Evolutionary conservation across 1,284 basidiomycete species (phyloP).

Genomic region (Thelephora terrestris): DNA sequence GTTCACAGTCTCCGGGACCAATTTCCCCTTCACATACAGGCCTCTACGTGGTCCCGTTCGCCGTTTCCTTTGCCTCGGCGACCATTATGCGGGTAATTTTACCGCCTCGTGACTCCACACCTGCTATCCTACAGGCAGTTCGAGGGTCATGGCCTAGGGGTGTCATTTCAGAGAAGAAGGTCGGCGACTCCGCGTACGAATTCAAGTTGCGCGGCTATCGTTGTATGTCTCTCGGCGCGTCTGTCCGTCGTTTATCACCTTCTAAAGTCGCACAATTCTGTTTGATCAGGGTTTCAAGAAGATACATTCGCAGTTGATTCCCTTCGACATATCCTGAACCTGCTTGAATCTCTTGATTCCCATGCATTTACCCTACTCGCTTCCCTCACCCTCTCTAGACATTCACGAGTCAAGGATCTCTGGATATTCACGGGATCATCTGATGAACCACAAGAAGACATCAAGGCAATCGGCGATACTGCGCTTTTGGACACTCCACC

Average conservation of each 20-base stretch:
- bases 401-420: slow-evolving; percentile 63
- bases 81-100: slow-evolving; percentile 61
- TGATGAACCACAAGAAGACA: slow-evolving; percentile 8
- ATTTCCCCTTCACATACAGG: slow-evolving; percentile 4
- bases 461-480: neutral
- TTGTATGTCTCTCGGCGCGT: slow-evolving; percentile 35
- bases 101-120: slow-evolving; percentile 63
- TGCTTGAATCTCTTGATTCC: slow-evolving; percentile 55
- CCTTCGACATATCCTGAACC: slow-evolving; percentile 57
- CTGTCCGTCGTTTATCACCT: neutral
- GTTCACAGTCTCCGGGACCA: neutral
- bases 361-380: slow-evolving; percentile 59
- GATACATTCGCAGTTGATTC: slow-evolving; percentile 71
- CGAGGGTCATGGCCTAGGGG: slow-evolving; percentile 70
- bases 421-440: slow-evolving; percentile 62
- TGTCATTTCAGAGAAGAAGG: slow-evolving; percentile 65
- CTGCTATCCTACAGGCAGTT: slow-evolving; percentile 70
- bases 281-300: slow-evolving; percentile 57
- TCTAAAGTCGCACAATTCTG: neutral
- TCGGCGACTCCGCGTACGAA: slow-evolving; percentile 60
- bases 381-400: slow-evolving; percentile 56
- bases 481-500: slow-evolving; percentile 18
- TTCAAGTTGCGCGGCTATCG: slow-evolving; percentile 74
- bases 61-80: slow-evolving; percentile 60
- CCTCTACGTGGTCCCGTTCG: slow-evolving; percentile 38